phyloP scores from a whole-genome alignment of 345 rosid species.

The Punica granatum region DNA sequence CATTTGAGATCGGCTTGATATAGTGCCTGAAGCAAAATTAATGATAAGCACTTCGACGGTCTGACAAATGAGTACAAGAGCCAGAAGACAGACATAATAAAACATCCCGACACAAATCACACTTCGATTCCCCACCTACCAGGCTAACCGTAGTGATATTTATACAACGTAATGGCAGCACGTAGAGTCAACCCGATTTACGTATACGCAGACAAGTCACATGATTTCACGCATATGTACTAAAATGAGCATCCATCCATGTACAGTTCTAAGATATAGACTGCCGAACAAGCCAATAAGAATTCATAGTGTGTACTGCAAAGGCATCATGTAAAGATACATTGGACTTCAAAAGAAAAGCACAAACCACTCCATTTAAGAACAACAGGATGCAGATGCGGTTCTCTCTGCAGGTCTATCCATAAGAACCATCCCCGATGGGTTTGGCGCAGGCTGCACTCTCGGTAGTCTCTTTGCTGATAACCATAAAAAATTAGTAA shows the following conservation, averaged over 20 bases:
- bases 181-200: neutral
- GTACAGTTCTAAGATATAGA: neutral
- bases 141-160: neutral
- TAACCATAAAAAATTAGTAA: neutral
- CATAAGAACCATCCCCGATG: constrained; percentile 83
- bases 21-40: too few species aligned
- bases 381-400: constrained; percentile 70
- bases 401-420: constrained; percentile 69
- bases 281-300: neutral
- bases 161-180: neutral
- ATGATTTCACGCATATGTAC: neutral
- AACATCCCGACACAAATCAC: too few species aligned
- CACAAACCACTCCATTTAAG: constrained; percentile 18
- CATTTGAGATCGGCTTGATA: too few species aligned
- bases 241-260: neutral
- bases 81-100: too few species aligned
- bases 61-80: too few species aligned
- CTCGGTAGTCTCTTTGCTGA: constrained; percentile 82
- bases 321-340: constrained; percentile 1
- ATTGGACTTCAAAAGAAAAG: neutral
- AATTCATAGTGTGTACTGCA: neutral
- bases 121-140: neutral
- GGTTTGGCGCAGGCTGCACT: constrained; percentile 78
- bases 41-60: too few species aligned
- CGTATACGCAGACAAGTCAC: neutral